Percentiles rank a stretch among this genome's conserved stretches.
These are phyloP conservation scores for Isatis tinctoria DNA, from an alignment of 345 rosid genomes.

Conservation along the genomic window DNA sequence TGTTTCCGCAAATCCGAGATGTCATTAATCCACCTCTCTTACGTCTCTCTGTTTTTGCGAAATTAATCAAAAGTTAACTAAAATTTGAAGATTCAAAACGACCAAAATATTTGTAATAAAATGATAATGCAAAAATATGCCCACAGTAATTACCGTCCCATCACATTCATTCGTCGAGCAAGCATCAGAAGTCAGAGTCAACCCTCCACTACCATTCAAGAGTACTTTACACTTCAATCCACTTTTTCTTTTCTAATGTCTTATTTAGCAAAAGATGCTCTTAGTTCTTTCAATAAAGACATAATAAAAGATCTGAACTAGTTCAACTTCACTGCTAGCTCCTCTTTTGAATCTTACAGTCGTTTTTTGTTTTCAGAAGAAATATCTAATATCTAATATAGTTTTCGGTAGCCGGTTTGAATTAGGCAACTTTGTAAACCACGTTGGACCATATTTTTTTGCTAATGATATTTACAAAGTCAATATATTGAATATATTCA, in stretches of 20 bases:
- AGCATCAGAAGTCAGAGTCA: background rate
- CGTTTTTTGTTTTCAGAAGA: too few relatives aligned
- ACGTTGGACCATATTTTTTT: background rate
- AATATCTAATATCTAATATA: background rate
- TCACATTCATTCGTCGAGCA: background rate
- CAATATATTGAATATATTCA: background rate
- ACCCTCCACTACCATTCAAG: background rate
- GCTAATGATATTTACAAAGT: background rate
- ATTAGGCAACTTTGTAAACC: background rate
- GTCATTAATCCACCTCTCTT: background rate
- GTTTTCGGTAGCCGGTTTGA: background rate
- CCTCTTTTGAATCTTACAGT: background rate
- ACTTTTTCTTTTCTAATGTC: background rate
- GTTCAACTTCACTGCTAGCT: background rate
- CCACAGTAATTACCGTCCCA: background rate
- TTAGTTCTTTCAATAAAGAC: background rate
- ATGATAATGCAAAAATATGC: background rate
- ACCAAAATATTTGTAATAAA: background rate
- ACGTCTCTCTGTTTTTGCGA: background rate
- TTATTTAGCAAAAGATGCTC: background rate
- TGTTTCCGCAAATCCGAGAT: background rate
- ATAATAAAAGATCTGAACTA: background rate
- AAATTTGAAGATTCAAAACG: background rate
- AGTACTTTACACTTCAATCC: background rate
- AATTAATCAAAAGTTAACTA: background rate